Conservation (phyloP, 2,329 filamentous ascomycete species). For the Beauveria medogensis region DNA sequence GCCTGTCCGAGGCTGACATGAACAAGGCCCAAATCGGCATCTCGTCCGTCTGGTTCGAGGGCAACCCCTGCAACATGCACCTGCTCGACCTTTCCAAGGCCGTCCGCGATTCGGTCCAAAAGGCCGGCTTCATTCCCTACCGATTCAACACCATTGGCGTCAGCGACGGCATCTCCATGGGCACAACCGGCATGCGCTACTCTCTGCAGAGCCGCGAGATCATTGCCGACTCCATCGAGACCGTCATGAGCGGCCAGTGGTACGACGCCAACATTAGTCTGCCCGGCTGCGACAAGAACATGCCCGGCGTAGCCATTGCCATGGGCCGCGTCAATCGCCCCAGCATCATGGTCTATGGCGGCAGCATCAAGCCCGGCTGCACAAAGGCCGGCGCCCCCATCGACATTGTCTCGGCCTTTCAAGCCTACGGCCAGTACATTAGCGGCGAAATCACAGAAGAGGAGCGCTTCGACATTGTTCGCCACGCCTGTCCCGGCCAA, state of each 20-base stretch:
- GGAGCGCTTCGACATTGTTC: conserved; percentile 88
- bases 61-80: conserved; percentile 99
- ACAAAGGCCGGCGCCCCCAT: conserved; percentile 67
- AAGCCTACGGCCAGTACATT: conserved; percentile 93
- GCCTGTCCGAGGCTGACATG: conserved; percentile 78
- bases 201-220: conserved; percentile 90
- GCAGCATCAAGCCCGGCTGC: conserved; percentile 87
- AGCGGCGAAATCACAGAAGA: conserved; percentile 86
- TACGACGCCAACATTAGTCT: conserved; percentile 97
- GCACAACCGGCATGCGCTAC: conserved; percentile 93
- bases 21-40: conserved; percentile 97
- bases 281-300: conserved; percentile 99
- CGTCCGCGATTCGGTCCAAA: conserved; percentile 53
- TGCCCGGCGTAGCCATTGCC: conserved; percentile 86
- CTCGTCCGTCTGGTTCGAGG: conserved; percentile 95
- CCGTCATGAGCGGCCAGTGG: conserved; percentile 98
- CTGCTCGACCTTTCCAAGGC: conserved; percentile 78
- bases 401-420: conserved; percentile 96
- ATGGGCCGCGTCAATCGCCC: conserved; percentile 94
- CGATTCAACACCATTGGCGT: conserved; percentile 99
- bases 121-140: conserved; percentile 80
- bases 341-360: conserved; percentile 95
- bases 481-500: conserved; percentile 62
- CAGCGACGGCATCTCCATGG: conserved; percentile 97
- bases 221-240: conserved; percentile 97